Evolutionary conservation across 495 filamentous ascomycete genomes (phyloP), one percentile per base, ranked within the genome.

Genomic region (Echria macrotheca): DNA sequence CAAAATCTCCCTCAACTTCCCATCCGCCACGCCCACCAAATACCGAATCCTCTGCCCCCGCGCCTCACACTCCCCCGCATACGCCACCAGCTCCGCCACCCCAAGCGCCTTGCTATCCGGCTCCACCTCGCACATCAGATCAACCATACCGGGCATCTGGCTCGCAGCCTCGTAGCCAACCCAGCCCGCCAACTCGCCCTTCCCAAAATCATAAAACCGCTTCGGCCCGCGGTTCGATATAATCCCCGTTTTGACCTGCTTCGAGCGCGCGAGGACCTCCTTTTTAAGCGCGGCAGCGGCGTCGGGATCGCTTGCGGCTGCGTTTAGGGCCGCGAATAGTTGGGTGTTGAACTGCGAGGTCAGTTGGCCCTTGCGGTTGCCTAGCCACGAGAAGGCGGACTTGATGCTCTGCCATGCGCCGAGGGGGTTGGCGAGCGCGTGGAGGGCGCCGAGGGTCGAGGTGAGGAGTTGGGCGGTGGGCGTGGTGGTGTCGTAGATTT

Each of bases 331-430:
- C 28, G 22, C 28, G 15, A 10, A 36, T 10, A 33, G 15, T 17
- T 21, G 44, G 19, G 24, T 35, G 45, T 48, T 48, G 32, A 48
- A 35, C 45, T 37, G 25, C 11, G 45, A 9, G 33, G 45, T 48
- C 21, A 48, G 45, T 22, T 48, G 18, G 12, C 33, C 45, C 45
- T 48, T 48, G 32, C 45, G 32, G 45, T 48, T 48, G 33, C 45
- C 45, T 18, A 18, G 26, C 19, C 40, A 43, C 10, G 40, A 22
- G 22, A 43, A 43, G 10, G 40, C 40, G 19, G 18, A 6, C 22
- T 43, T 43, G 18, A 43, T n/a, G 19, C 19, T 24, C 40, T 43
- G 40, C 40, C 40, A 43, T 18, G 17, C 10, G 40, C 40, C 26
- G 40, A 43, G 40, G 11, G 40, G 40, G 40, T 43, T 43, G 40